phyloP scores from a whole-genome alignment of 495 filamentous ascomycete species.

The Cercophora sp. region DNA sequence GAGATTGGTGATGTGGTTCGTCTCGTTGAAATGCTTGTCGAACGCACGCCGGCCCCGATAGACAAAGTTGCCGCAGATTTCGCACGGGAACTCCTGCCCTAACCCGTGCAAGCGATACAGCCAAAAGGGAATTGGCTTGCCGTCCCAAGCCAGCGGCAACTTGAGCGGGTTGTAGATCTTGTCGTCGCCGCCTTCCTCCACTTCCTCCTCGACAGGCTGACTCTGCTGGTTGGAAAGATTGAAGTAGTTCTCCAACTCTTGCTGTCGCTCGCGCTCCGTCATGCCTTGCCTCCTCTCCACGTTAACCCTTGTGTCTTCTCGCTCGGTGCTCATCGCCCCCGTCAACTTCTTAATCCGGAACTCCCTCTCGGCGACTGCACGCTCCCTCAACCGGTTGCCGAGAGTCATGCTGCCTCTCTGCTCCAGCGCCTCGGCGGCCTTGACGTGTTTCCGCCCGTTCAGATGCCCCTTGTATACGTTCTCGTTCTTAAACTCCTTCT shows the following conservation, averaged over 20 bases:
- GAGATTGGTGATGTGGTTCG: conserved; percentile 84
- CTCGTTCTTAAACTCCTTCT: conserved; percentile 91
- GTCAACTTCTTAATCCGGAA: conserved; percentile 74
- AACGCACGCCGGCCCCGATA: conserved; percentile 96
- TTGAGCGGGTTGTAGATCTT: conserved; percentile 96
- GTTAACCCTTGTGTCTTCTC: conserved; percentile 82
- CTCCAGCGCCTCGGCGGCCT: conserved; percentile 61
- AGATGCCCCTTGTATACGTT: conserved; percentile 91
- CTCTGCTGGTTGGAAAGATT: conserved; percentile 42
- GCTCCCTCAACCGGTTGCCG: conserved; percentile 70
- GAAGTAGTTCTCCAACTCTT: conserved; percentile 85
- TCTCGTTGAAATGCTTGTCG: conserved; percentile 97
- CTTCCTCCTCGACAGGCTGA: conserved; percentile 41
- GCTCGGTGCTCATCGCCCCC: conserved; percentile 69
- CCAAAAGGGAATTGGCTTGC: conserved; percentile 98
- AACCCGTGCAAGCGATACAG: conserved; percentile 95
- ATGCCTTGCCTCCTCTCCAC: conserved; percentile 92
- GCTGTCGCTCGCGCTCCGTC: conserved; percentile 90
- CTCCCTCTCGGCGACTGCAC: conserved; percentile 85
- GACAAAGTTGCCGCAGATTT: conserved; percentile 95
- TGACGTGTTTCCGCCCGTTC: conserved; percentile 85
- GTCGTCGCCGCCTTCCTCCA: conserved; percentile 63
- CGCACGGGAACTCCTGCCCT: conserved; percentile 91
- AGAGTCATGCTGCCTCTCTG: conserved; percentile 30
- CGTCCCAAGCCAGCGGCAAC: conserved; percentile 92